phyloP scores from a whole-genome alignment of 2,329 filamentous ascomycete genomes.

The Grosmannia huntii region DNA sequence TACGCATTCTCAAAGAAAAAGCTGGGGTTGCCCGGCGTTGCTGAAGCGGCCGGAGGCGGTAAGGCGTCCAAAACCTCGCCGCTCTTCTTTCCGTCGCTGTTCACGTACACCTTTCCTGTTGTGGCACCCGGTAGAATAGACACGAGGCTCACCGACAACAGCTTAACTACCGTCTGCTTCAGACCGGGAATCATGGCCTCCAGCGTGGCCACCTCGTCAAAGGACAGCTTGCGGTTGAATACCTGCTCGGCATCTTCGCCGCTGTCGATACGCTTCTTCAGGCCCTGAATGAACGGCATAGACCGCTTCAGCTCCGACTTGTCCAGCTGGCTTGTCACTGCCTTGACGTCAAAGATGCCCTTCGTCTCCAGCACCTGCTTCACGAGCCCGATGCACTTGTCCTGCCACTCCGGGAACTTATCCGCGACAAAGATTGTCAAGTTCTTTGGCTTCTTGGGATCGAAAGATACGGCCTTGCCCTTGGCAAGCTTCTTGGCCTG shows the following conservation, averaged over 20 bases:
- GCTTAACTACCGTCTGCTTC: constrained; percentile 39
- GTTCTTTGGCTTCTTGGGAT: constrained; percentile 85
- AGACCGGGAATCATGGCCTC: constrained; percentile 52
- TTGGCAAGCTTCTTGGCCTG: constrained; percentile 51
- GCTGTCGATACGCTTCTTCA: constrained; percentile 71
- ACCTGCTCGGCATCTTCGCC: constrained; percentile 56
- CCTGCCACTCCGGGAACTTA: constrained; percentile 81
- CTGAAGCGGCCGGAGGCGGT: constrained; percentile 52
- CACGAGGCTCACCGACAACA: constrained; percentile 51
- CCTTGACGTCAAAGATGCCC: constrained; percentile 54
- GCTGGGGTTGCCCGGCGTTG: constrained; percentile 52
- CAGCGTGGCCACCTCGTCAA: constrained; percentile 76
- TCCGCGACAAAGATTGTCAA: constrained; percentile 74
- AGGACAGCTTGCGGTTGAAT: constrained; percentile 72
- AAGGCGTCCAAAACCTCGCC: constrained; percentile 43
- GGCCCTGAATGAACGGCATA: constrained; percentile 84
- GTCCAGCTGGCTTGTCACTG: constrained; percentile 61
- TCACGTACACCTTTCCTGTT: constrained; percentile 39
- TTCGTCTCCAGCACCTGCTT: constrained; percentile 30
- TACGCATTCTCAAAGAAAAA: constrained; percentile 15
- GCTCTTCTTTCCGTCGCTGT: constrained; percentile 15
- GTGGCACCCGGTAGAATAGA: constrained; percentile 58
- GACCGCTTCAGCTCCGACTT: constrained; percentile 94
- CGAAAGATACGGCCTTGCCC: constrained; percentile 74
- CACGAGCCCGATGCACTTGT: constrained; percentile 74